Evolutionary conservation across 371 early-diverging fungal genomes (phyloP), one percentile per base, ranked within the genome.

Genomic region (Dinochytrium kinnereticum): DNA sequence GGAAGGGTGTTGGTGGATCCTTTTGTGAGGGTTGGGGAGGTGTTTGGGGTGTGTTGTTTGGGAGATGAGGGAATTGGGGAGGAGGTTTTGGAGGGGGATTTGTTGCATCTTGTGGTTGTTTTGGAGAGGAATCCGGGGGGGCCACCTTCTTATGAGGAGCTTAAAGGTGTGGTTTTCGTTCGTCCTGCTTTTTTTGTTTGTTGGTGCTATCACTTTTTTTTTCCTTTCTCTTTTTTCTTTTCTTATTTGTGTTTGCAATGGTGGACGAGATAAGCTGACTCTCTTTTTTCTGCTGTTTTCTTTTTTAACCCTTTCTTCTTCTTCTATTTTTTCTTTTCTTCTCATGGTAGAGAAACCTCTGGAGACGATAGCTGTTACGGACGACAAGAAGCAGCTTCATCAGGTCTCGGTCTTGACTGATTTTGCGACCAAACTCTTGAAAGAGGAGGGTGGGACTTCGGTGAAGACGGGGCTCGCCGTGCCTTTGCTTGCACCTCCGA

Each of bases 61-160:
- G 61, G 61, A 26, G 19, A 34, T 37, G 61, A 30, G 34, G 24
- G 19, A 36, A 7, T 61, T 13, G 28, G 15, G 61, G 61, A 61
- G 26, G 19, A 13, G 7, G 61, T 61, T 5, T 5, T 34, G 34
- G 36, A 10, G 36, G 61, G 13, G 36, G 61, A 61, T 37, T 10
- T 24, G 7, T 17, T 61, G 30, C 61, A 61, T 61, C 34, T 61
- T 3, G 36, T 61, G 3, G 61, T 61, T 7, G 17, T 26, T 13
- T 7, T 61, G 15, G 61, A 61, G 61, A 31, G 36, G 61, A 36
- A 61, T 61, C 61, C 61, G 7, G 61, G 61, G 36, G 10, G 30
- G 31, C 61, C 61, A 2, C 61, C 61, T 13, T 28, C 61, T 7
- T 61, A 61, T 24, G 61, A 61, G 15, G 61, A 61, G 5, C 44